Conservation (phyloP, 441 rosid species). For the Gossypium laxum region DNA sequence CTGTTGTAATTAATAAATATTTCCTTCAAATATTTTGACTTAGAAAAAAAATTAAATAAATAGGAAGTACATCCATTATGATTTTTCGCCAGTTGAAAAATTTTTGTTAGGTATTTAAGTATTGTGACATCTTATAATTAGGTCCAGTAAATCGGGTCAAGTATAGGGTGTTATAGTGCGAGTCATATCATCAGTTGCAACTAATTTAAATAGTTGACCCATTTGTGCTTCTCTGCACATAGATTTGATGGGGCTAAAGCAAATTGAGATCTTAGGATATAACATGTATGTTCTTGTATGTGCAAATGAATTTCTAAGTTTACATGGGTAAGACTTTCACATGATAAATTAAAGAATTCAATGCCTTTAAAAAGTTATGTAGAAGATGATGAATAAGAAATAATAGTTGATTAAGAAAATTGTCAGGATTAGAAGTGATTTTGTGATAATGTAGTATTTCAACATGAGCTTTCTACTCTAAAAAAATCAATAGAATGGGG, state of each 20-base stretch:
- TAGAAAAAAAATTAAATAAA: neutral
- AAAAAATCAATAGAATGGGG: neutral
- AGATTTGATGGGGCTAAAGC: neutral
- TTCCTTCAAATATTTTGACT: neutral
- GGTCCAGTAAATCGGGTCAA: neutral
- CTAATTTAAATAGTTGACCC: neutral
- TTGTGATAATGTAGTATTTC: neutral
- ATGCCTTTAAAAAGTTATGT: neutral
- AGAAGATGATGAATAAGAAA: neutral
- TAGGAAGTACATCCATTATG: neutral
- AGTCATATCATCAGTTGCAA: neutral
- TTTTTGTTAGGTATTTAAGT: neutral
- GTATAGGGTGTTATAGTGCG: neutral
- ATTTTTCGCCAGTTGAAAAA: neutral
- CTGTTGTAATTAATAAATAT: neutral
- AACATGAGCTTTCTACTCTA: neutral
- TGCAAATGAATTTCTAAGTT: neutral
- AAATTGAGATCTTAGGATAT: neutral
- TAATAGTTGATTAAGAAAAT: neutral
- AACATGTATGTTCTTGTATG: neutral
- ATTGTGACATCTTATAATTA: neutral
- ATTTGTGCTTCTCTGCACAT: neutral
- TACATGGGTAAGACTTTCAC: neutral
- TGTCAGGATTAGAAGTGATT: neutral
- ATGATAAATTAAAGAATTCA: neutral